Conservation (phyloP, 805 yeast species). For the Debaryomyces maramus region DNA sequence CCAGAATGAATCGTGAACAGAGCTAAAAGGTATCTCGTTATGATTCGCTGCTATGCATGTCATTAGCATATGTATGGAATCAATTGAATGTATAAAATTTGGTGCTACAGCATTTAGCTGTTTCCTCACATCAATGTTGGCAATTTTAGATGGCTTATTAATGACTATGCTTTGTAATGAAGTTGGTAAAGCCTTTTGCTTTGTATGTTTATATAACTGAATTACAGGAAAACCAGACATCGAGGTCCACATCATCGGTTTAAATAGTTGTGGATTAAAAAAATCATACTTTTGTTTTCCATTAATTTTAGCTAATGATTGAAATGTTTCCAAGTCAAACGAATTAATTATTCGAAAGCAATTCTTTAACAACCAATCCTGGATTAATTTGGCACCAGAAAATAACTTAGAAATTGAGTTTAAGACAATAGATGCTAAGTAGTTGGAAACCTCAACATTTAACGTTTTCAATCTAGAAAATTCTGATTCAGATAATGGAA, state of each 20-base stretch:
- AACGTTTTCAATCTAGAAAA: neutral
- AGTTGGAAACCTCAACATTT: conserved; percentile 9
- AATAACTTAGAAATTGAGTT: conserved; percentile 31
- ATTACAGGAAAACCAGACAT: conserved; percentile 42
- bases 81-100: conserved; percentile 44
- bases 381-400: conserved; percentile 31
- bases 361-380: conserved; percentile 36
- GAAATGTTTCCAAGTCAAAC: conserved; percentile 17
- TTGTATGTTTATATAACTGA: conserved; percentile 30
- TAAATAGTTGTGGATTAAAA: conserved; percentile 18
- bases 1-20: conserved; percentile 48
- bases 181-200: conserved; percentile 15
- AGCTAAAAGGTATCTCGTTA: conserved; percentile 27
- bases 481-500: neutral
- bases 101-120: conserved; percentile 43
- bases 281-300: conserved; percentile 15
- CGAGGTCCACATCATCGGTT: conserved; percentile 45
- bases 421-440: conserved; percentile 23
- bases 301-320: conserved; percentile 3
- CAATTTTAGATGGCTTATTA: conserved; percentile 16
- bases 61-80: conserved; percentile 40
- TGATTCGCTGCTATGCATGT: conserved; percentile 28
- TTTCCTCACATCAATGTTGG: conserved; percentile 27
- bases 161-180: conserved; percentile 21
- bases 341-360: conserved; percentile 31